Evolutionary conservation across 139 green algal species (phyloP).

Genomic region (Haematococcus sp.): DNA sequence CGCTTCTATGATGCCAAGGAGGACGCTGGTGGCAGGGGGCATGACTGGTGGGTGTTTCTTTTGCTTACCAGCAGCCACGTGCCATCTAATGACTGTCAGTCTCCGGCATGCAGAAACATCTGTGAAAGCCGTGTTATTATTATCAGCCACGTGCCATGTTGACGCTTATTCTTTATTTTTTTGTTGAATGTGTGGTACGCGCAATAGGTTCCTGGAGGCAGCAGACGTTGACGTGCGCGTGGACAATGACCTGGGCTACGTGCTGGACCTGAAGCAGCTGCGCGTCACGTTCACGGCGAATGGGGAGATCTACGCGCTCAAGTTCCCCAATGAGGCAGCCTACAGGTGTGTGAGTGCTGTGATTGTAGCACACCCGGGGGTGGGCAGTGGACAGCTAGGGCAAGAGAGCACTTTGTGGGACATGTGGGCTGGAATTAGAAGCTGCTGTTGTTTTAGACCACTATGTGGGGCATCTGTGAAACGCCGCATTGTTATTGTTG

Average conservation of each 20-base stretch:
- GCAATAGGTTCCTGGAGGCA: slow-evolving; percentile 31
- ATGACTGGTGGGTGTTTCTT: slow-evolving; percentile 15
- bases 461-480: too few species aligned
- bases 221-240: slow-evolving; percentile 55
- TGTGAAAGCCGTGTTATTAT: too few species aligned
- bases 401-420: too few species aligned
- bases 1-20: slow-evolving; percentile 74
- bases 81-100: slow-evolving; percentile 8
- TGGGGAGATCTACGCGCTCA: slow-evolving; percentile 59
- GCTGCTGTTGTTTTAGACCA: too few species aligned
- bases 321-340: slow-evolving; percentile 34
- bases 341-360: slow-evolving; percentile 33
- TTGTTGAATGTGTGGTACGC: too few species aligned
- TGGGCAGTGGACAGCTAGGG: too few species aligned
- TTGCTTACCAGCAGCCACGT: too few species aligned
- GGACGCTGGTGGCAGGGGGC: slow-evolving; percentile 40
- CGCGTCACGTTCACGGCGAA: slow-evolving; percentile 60
- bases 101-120: too few species aligned
- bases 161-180: too few species aligned
- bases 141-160: too few species aligned
- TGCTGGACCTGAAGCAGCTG: slow-evolving; percentile 32
- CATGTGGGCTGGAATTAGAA: too few species aligned
- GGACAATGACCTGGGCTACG: slow-evolving; percentile 37
- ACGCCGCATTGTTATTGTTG: neutral
- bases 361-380: neutral